Evolutionary conservation across 225 moss, liverwort and hornwort species (phyloP), one percentile per base, ranked within the genome.

Genomic region (Takakia lepidozioides): DNA sequence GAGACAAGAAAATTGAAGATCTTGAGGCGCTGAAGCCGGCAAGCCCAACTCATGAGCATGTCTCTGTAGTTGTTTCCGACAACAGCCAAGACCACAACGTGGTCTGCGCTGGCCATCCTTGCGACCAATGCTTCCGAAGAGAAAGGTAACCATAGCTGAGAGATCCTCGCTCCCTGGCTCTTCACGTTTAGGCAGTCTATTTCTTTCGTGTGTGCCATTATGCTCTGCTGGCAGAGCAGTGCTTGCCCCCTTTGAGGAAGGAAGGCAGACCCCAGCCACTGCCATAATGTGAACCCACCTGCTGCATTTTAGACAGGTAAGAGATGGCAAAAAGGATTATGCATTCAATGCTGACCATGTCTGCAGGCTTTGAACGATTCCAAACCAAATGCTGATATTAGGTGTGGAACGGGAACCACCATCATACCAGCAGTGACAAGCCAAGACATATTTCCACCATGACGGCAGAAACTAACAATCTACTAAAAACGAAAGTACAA

Each of bases 1-100:
- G 71, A 78, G 5, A 98, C 87, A 49, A 98, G 46, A 60, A 74
- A 91, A 46, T 88, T 98, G 35, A 81, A 83, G 38, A 98, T 61
- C 43, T 75, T 69, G 17, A 91, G 83, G 38, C 82, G 75, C 28
- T 81, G 82, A 51, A 98, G 66, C 46, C 98, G 73, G 59, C 98
- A 98, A 59, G 85, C 83, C 98, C 98, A 91, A 58, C 91, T 98
- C 98, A 98, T 87, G 32, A 98, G 87, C 85, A 98, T 77, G 39
- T 80, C 76, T 25, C 87, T 70, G 49, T 98, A 98, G 66, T 78
- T 98, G 53, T 91, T 83, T 38, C 98, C 98, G 62, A 68, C 85
- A 38, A 98, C 76, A 28, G 91, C 80, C 59, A 98, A 49, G 48
- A 91, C 69, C 45, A 98, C 83, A 29, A 91, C 83, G 34, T 83